Percentiles rank a stretch among this genome's conserved stretches.
phyloP scores from a whole-genome alignment of 2,329 filamentous ascomycete species.

The Diaporthe citrichinensis region DNA sequence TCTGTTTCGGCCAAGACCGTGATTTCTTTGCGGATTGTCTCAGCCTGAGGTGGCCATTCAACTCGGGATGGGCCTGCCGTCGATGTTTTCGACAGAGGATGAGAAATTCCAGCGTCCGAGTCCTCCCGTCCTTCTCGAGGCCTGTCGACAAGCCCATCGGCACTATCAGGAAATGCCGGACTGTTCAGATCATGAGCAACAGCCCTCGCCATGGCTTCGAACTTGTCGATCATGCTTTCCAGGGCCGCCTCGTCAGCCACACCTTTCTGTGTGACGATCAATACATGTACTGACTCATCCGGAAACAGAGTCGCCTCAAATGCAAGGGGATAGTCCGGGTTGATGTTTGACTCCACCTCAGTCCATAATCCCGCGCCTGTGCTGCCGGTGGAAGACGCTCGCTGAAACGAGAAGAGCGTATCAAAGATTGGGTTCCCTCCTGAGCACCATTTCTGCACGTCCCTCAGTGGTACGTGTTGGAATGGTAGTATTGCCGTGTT shows the following conservation, averaged over 20 bases:
- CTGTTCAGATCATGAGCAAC: slow-evolving; percentile 44
- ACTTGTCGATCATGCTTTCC: slow-evolving; percentile 54
- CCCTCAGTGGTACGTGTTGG: slow-evolving; percentile 83
- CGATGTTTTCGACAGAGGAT: not conserved
- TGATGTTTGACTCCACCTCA: slow-evolving; percentile 60
- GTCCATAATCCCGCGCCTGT: slow-evolving; percentile 64
- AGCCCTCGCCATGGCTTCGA: slow-evolving; percentile 51
- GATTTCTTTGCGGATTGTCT: slow-evolving; percentile 72
- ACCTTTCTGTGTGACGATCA: slow-evolving; percentile 69
- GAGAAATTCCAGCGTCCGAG: not conserved
- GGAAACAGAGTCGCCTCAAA: slow-evolving; percentile 76
- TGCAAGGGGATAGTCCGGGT: slow-evolving; percentile 81
- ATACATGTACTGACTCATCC: slow-evolving; percentile 65
- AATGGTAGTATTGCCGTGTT: slow-evolving; percentile 78
- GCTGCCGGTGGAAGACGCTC: slow-evolving; percentile 53
- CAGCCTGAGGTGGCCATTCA: slow-evolving; percentile 70
- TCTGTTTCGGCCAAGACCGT: slow-evolving; percentile 71
- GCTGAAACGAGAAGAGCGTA: slow-evolving; percentile 85
- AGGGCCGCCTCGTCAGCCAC: slow-evolving; percentile 52
- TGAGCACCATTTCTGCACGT: slow-evolving; percentile 84
- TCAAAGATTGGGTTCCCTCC: slow-evolving; percentile 78
- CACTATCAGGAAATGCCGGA: slow-evolving; percentile 22
- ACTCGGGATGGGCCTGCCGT: slow-evolving; percentile 54
- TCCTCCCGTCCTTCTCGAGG: not conserved
- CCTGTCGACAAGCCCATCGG: not conserved